These are phyloP conservation scores for Euphrasia confusa DNA, from an alignment of 257 asterid species.

Conservation along the genomic window DNA sequence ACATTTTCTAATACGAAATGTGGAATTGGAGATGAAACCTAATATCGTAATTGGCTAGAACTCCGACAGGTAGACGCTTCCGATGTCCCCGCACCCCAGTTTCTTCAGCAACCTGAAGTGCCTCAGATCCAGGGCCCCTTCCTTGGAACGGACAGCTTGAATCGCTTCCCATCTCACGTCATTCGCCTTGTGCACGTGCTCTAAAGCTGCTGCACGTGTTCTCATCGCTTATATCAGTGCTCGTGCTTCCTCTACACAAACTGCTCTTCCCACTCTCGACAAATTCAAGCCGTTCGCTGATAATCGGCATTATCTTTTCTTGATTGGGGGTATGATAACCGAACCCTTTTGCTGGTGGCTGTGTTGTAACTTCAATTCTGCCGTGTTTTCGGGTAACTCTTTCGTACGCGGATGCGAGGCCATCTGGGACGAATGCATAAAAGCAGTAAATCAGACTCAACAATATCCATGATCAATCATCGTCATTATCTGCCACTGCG, in stretches of 20 bases:
- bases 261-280: conserved; percentile 75
- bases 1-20: too few relatives aligned
- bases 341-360: background rate
- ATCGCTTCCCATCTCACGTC: conserved; percentile 69
- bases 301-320: conserved; percentile 38
- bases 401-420: conserved; percentile 38
- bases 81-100: conserved; percentile 70
- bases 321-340: conserved; percentile 23
- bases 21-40: too few relatives aligned
- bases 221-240: conserved; percentile 64
- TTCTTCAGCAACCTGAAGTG: conserved; percentile 62
- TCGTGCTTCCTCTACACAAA: conserved; percentile 68
- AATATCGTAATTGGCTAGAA: background rate
- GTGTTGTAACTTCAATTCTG: too few relatives aligned
- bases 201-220: conserved; percentile 66
- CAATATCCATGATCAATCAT: conserved; percentile 8
- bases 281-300: conserved; percentile 49
- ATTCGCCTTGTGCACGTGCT: conserved; percentile 64
- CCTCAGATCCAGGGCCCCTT: conserved; percentile 52
- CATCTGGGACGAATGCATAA: conserved; percentile 29
- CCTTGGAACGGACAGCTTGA: conserved; percentile 48
- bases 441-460: conserved; percentile 6
- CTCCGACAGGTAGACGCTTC: conserved; percentile 63
- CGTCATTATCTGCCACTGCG: background rate
- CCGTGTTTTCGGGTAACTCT: conserved; percentile 23